Evolutionary conservation across 805 yeast species (phyloP), one percentile per base, ranked within the genome.

Genomic region (Pichia exigua): DNA sequence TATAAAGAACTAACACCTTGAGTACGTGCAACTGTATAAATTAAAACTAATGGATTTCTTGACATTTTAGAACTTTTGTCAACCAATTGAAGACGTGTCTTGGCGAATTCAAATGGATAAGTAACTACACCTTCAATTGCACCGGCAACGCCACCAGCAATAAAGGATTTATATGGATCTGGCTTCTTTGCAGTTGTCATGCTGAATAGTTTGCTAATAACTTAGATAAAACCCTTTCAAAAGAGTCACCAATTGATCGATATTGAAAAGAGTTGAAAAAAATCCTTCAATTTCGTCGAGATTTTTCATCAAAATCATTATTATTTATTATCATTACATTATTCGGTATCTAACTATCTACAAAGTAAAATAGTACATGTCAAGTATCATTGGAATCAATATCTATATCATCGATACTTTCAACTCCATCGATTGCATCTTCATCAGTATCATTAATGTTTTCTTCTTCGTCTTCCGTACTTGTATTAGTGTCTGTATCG

Each of bases 101-200:
- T 92, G 45, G 98, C 96, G 71, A 91, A 92, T 68, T 92, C 99
- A 68, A 94, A 94, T 3, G 99, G 99, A 66, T 90, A 92, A 0
- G 98, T 92, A 45, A 87, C 76, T 41, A 81, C 81, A 35, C 97
- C 97, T 70, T 92, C 99, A 32, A 91, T 82, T 26, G 96, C 98
- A 52, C 98, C 99, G 0, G 98, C 99, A 0, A 87, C 76, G 49
- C 97, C 97, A 51, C 99, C 99, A 8, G 97, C 98, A 27, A 91
- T 73, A 62, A 92, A 89, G 1, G 97, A 88, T 61, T 85, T 82
- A 54, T 78, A 62, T 2, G 94, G 92, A 64, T 85, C 92, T 15
- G 81, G 78, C 63, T 77, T 65, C 38, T 59, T 60, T 13, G 49
- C 41, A 28, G 48, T 46, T 17, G 26, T 20, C 42, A 35, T 35